Evolutionary conservation across 2,329 filamentous ascomycete species (phyloP), one percentile per base, ranked within the genome.

Genomic region (Aspergillus intermedius): DNA sequence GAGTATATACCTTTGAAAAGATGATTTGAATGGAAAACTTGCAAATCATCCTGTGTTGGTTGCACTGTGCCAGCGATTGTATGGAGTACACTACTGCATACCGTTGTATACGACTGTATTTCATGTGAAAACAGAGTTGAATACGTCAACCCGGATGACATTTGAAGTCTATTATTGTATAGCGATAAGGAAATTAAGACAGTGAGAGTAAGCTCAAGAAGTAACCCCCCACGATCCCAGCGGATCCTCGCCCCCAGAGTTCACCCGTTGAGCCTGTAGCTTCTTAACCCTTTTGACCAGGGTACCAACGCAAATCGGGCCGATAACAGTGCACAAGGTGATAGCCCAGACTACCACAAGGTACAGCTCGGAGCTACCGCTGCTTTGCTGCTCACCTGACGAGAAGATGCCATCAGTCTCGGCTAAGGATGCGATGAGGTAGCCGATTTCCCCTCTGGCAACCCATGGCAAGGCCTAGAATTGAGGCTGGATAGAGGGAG

Each of bases 401-500:
- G 45, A 37, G 34, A 79, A 79, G 9, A 79, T 70, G 0, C 75
- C 74, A 12, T 72, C 68, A 4, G 68, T 75, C 57, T 87, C 77
- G 0, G 84, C 84, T 0, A 90, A 65, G 0, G 83, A 81, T 1
- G 83, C 82, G 52, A 93, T 88, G 40, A 91, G 65, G 52, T 89
- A 89, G 0, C 87, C 86, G 30, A 91, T 88, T 62, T 93, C 87
- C 0, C 87, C 87, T n/a, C 87, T 76, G 0, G 87, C 81, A 0
- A 86, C n/a, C 79, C 87, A 91, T 91, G 2, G 80, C 80, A 15
- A 78, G 72, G 0, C 83, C 83, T 0, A 91, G 68, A 2, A 91
- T 81, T 0, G 77, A 74, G 0, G 82, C 77, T 0, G 86, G 85
- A 52, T 88, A 84, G 1, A 87, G 68, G 0, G 84, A 88, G 3